phyloP scores from a whole-genome alignment of 1,139 yeast species.

The Scheffersomyces lignicola region DNA sequence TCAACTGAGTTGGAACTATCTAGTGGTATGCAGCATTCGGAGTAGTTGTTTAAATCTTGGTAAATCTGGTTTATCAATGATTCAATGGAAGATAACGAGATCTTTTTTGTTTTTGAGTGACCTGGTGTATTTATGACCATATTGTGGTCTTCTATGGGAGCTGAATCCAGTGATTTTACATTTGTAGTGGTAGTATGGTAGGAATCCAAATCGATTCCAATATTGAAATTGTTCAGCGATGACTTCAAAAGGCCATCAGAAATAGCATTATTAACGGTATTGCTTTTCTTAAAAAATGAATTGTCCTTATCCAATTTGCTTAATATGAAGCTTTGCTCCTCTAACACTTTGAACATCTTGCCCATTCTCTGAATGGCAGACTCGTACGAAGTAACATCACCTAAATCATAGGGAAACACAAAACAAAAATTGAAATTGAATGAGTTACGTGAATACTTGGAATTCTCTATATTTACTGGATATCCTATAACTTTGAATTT shows the following conservation, averaged over 20 bases:
- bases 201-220: conserved; percentile 8
- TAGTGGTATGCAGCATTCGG: conserved; percentile 93
- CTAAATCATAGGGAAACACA: conserved; percentile 73
- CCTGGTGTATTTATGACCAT: conserved; percentile 34
- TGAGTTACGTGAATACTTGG: conserved; percentile 82
- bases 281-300: conserved; percentile 30
- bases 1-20: conserved; percentile 90
- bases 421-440: conserved; percentile 92
- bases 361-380: conserved; percentile 83
- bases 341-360: conserved; percentile 84
- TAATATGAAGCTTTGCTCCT: conserved; percentile 80
- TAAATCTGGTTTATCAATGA: conserved; percentile 83
- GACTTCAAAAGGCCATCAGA: neutral
- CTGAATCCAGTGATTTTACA: too few relatives aligned
- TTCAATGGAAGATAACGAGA: conserved; percentile 63
- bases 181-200: conserved; percentile 3
- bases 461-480: conserved; percentile 79
- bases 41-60: conserved; percentile 90
- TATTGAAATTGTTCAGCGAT: conserved; percentile 6
- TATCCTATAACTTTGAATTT: conserved; percentile 80
- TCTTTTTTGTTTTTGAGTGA: conserved; percentile 39
- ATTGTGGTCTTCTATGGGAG: conserved; percentile 6
- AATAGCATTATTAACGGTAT: neutral
- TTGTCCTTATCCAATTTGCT: conserved; percentile 51
- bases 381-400: conserved; percentile 84